Evolutionary conservation across 805 yeast species (phyloP).

Genomic region (Zygosaccharomyces lentus): DNA sequence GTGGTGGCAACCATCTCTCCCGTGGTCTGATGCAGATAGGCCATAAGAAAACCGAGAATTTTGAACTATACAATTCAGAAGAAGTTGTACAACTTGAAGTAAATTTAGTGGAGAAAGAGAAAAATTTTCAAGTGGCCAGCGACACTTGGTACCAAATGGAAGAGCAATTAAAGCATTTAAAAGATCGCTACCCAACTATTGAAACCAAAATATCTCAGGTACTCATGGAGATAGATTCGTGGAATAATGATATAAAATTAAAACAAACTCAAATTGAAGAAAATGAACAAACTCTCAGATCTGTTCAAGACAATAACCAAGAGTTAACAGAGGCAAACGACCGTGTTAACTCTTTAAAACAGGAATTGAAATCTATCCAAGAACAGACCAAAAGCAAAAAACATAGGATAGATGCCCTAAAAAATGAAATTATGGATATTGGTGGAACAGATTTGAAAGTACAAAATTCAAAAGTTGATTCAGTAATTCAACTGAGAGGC

Average conservation of each 20-base stretch:
- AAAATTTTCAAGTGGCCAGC: slow-evolving; percentile 46
- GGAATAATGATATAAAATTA: slow-evolving; percentile 49
- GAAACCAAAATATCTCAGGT: slow-evolving; percentile 57
- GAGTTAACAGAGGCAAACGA: slow-evolving; percentile 38
- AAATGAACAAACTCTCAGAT: slow-evolving; percentile 20
- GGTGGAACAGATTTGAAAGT: slow-evolving; percentile 84
- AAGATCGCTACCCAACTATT: slow-evolving; percentile 65
- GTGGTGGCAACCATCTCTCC: slow-evolving; percentile 76
- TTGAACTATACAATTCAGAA: slow-evolving; percentile 42
- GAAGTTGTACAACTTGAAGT: slow-evolving; percentile 52
- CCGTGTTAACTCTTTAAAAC: slow-evolving; percentile 19
- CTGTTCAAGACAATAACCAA: slow-evolving; percentile 30
- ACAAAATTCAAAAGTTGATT: slow-evolving; percentile 78
- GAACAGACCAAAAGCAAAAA: slow-evolving; percentile 51
- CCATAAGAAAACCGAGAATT: slow-evolving; percentile 30
- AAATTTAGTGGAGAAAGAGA: slow-evolving; percentile 52
- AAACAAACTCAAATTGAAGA: slow-evolving; percentile 43
- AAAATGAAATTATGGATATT: slow-evolving; percentile 76
- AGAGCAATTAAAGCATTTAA: slow-evolving; percentile 49
- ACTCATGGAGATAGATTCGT: slow-evolving; percentile 59
- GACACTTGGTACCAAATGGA: slow-evolving; percentile 56
- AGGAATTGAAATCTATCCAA: slow-evolving; percentile 45
- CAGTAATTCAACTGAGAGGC: slow-evolving; percentile 62
- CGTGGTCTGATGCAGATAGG: slow-evolving; percentile 72
- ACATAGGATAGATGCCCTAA: slow-evolving; percentile 52